A percentile compares a stretch with the other conserved stretches of the same genome.
These are phyloP conservation scores for Botrytis tulipae DNA, from an alignment of 2,329 filamentous ascomycete species.

Conservation along the genomic window DNA sequence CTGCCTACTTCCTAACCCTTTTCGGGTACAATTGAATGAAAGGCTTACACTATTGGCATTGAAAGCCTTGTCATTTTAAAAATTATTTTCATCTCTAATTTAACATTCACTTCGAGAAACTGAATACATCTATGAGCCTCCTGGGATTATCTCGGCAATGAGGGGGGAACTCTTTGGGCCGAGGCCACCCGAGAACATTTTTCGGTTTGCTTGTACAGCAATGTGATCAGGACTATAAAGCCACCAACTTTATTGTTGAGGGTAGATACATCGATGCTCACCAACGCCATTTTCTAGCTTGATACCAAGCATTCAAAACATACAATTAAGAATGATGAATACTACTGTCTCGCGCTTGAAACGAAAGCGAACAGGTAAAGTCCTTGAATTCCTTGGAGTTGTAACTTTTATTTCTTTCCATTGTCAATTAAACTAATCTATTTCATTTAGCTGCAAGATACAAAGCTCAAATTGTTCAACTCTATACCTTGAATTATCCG, in stretches of 20 bases:
- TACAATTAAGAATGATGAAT: background rate
- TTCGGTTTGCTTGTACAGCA: background rate
- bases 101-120: background rate
- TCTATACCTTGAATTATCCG: background rate
- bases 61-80: background rate
- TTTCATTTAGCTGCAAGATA: too few species aligned
- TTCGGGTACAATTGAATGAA: background rate
- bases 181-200: background rate
- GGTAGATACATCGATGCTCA: background rate
- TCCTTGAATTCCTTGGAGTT: background rate
- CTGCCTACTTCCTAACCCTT: background rate
- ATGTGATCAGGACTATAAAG: background rate
- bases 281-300: background rate
- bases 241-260: background rate
- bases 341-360: background rate
- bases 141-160: background rate
- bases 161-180: background rate
- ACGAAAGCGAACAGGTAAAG: background rate
- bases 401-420: background rate
- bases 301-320: background rate
- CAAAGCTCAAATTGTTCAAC: background rate
- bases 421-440: background rate
- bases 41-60: background rate
- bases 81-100: background rate
- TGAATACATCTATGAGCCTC: background rate